A percentile compares a stretch with the other conserved stretches of the same genome.
phyloP scores from a whole-genome alignment of 768 basidiomycete species.

The Xerocomellus chrysenteron region DNA sequence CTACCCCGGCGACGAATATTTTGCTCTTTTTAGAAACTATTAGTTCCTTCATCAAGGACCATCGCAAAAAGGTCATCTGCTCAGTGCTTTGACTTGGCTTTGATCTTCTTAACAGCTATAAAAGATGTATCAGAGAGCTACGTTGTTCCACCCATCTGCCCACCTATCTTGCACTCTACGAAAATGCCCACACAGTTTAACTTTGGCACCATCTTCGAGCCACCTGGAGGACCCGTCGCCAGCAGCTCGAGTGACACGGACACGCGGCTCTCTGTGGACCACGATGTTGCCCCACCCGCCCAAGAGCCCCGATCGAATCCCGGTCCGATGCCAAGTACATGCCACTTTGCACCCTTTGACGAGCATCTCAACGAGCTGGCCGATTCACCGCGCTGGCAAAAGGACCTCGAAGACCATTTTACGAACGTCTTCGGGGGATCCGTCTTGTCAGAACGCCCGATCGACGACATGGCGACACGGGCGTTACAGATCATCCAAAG shows the following conservation, averaged over 20 bases:
- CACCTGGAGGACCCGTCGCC: background rate
- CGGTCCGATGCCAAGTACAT: background rate
- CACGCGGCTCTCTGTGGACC: no score
- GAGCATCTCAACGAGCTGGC: background rate
- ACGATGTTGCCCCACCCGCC: background rate
- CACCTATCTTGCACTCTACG: background rate
- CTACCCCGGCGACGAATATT: slow-evolving; percentile 48
- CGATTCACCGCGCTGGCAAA: slow-evolving; percentile 10
- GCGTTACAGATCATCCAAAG: slow-evolving; percentile 11
- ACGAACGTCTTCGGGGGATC: slow-evolving; percentile 6
- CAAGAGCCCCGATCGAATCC: background rate
- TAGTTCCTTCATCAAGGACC: background rate
- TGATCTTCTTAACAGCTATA: slow-evolving; percentile 4
- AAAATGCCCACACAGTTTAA: background rate
- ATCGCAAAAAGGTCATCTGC: background rate
- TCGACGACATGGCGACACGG: slow-evolving; percentile 8
- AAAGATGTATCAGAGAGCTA: background rate
- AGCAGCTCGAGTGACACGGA: background rate
- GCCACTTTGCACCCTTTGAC: slow-evolving; percentile 12
- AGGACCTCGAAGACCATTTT: slow-evolving; percentile 17
- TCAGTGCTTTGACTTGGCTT: background rate
- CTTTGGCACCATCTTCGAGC: background rate
- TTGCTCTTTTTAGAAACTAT: background rate
- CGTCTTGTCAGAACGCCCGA: slow-evolving; percentile 3
- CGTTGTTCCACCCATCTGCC: background rate